Conservation (phyloP, 306 rosid species). For the Carpinus viminea region DNA sequence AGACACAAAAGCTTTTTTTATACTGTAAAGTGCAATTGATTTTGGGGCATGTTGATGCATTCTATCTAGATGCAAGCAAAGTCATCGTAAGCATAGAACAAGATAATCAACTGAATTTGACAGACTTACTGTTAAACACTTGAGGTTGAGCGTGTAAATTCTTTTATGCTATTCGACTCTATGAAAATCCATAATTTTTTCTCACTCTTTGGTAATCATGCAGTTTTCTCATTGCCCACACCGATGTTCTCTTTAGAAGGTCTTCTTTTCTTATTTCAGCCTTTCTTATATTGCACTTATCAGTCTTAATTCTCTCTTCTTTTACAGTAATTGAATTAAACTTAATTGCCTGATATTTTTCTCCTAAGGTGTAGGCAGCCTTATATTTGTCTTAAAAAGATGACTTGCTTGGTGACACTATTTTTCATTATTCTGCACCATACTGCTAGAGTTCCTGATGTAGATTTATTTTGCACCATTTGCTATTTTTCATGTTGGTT, state of each 20-base stretch:
- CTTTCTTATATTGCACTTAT: no score
- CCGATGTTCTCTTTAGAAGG: background rate
- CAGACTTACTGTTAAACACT: no score
- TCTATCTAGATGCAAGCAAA: background rate
- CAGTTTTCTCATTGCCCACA: background rate
- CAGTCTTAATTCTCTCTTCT: no score
- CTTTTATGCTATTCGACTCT: background rate
- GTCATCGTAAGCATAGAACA: background rate
- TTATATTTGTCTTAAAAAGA: background rate
- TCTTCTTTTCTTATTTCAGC: no score
- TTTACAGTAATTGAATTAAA: no score
- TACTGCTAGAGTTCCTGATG: background rate
- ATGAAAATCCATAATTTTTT: no score
- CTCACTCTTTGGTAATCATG: background rate
- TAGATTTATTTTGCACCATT: background rate
- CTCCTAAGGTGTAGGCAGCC: background rate
- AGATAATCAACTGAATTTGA: background rate
- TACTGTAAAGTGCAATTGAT: background rate
- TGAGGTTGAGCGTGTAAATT: no score
- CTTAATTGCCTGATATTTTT: background rate
- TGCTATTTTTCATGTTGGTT: conserved; percentile 12
- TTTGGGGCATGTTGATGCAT: background rate
- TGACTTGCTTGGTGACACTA: background rate
- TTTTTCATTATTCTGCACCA: background rate
- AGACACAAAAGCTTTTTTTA: background rate